These are phyloP conservation scores for Saccharum spontaneum DNA, from an alignment of 176 grass and related monocot species.

Conservation along the genomic window DNA sequence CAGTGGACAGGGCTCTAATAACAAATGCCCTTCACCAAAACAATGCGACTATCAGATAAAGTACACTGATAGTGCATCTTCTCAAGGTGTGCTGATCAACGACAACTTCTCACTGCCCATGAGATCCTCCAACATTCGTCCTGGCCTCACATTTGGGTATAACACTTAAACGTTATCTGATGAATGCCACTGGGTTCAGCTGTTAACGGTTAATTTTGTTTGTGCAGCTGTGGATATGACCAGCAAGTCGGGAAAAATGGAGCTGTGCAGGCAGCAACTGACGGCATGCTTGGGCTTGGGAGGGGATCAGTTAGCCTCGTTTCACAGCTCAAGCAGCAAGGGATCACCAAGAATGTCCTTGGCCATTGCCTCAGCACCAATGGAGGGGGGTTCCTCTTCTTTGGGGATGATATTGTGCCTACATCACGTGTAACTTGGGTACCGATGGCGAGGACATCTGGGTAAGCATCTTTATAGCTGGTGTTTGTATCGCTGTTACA, in stretches of 20 bases:
- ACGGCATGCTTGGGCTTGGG: slow-evolving; percentile 82
- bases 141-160: slow-evolving; percentile 77
- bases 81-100: slow-evolving; percentile 67
- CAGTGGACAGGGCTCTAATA: not conserved
- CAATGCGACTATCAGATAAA: slow-evolving; percentile 82
- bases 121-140: slow-evolving; percentile 46
- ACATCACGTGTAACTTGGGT: slow-evolving; percentile 59
- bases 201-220: slow-evolving; percentile 23
- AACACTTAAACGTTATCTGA: not conserved
- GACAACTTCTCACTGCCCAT: slow-evolving; percentile 59
- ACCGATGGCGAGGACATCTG: slow-evolving; percentile 51
- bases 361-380: slow-evolving; percentile 79
- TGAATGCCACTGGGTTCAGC: not conserved
- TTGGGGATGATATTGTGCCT: slow-evolving; percentile 78
- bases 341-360: slow-evolving; percentile 77
- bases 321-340: slow-evolving; percentile 81
- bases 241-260: slow-evolving; percentile 63
- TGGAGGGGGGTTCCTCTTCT: slow-evolving; percentile 81
- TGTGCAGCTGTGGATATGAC: slow-evolving; percentile 78
- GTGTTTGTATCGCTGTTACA: not conserved
- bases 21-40: slow-evolving; percentile 50
- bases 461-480: slow-evolving; percentile 37
- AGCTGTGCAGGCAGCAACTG: slow-evolving; percentile 31
- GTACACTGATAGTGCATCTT: slow-evolving; percentile 70
- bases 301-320: slow-evolving; percentile 65